Conservation (phyloP, 2,329 filamentous ascomycete genomes). For the Pseudogymnoascus sp. region DNA sequence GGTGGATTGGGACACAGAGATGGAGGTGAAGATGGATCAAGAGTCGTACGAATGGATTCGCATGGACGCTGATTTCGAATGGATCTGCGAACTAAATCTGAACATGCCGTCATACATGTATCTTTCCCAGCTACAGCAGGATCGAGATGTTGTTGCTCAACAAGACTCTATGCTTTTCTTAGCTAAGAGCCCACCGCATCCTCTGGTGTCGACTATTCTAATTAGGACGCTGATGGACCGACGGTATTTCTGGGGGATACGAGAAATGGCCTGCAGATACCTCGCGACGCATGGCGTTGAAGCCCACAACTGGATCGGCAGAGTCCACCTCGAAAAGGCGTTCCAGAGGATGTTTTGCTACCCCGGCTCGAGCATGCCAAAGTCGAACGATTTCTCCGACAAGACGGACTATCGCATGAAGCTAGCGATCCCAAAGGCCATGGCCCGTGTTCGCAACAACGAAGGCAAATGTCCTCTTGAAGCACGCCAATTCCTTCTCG, state of each 20-base stretch:
- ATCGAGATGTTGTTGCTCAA: constrained; percentile 89
- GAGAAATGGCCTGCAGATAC: constrained; percentile 72
- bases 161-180: constrained; percentile 71
- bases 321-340: constrained; percentile 74
- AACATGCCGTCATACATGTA: constrained; percentile 96
- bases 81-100: constrained; percentile 77
- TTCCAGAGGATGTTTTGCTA: constrained; percentile 87
- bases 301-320: constrained; percentile 65
- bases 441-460: constrained; percentile 67
- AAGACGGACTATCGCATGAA: constrained; percentile 79
- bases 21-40: constrained; percentile 84
- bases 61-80: constrained; percentile 96
- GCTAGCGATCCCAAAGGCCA: constrained; percentile 70
- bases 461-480: constrained; percentile 69
- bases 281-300: constrained; percentile 68
- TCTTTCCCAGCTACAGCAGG: constrained; percentile 91
- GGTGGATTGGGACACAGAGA: constrained; percentile 80
- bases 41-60: constrained; percentile 99
- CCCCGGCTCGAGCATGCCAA: constrained; percentile 66
- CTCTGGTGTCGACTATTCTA: constrained; percentile 80
- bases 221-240: constrained; percentile 82
- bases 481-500: constrained; percentile 76
- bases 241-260: constrained; percentile 89
- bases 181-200: constrained; percentile 56
- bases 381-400: constrained; percentile 86